Evolutionary conservation across 2,329 filamentous ascomycete species (phyloP).

Genomic region (Colletotrichum siamense): DNA sequence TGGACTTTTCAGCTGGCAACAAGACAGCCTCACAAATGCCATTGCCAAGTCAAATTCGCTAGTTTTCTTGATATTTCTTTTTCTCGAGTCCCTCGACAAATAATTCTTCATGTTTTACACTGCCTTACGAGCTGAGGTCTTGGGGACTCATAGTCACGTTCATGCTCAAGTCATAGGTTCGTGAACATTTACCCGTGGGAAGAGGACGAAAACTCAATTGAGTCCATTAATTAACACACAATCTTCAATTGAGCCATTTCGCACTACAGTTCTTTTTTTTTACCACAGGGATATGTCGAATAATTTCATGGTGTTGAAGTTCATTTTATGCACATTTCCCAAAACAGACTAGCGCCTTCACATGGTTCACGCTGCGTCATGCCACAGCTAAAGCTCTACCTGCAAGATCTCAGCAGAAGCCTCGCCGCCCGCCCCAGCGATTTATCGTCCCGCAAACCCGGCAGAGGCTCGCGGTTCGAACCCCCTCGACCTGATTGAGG

Average conservation of each 20-base stretch:
- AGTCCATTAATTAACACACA: not conserved
- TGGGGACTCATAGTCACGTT: not conserved
- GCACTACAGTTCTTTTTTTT: not conserved
- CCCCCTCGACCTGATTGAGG: not conserved
- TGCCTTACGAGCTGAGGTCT: not conserved
- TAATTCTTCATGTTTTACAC: not conserved
- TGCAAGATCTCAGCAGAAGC: constrained; percentile 10
- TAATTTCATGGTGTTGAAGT: not conserved
- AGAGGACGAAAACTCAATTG: not conserved
- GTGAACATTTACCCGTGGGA: not conserved
- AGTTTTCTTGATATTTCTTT: not conserved
- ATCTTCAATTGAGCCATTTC: not conserved
- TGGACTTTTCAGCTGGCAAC: not conserved
- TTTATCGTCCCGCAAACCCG: not conserved
- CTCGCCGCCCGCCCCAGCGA: not conserved
- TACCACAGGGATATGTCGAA: not conserved
- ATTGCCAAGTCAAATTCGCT: not conserved
- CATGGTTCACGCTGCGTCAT: constrained; percentile 20
- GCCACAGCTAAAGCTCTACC: constrained; percentile 4
- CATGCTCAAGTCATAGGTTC: not conserved
- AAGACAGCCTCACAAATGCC: not conserved
- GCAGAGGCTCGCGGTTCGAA: constrained; percentile 2
- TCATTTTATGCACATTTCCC: not conserved
- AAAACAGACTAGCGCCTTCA: constrained; percentile 11
- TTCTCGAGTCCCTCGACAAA: not conserved